Evolutionary conservation across 768 basidiomycete genomes (phyloP), one percentile per base, ranked within the genome.

Genomic region (Botryobasidium botryosum): DNA sequence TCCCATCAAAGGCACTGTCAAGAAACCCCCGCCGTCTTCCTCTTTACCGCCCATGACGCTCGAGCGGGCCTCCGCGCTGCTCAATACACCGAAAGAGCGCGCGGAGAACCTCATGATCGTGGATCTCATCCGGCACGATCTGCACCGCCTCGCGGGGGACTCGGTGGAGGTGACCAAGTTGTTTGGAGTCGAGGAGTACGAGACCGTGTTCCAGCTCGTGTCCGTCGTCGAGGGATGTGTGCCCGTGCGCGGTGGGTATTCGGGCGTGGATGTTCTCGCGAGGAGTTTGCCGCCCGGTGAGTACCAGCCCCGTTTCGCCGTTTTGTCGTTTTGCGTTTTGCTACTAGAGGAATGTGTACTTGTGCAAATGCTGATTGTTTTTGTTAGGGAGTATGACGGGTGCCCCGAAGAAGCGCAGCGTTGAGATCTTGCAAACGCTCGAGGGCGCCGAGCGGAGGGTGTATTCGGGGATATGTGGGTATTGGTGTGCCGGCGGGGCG

Each of bases 61-160:
- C 23, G 72, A 68, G 44, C 69, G 74, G 39, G 78, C 78, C n/a
- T 75, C 79, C 53, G 53, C 75, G 59, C 59, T 69, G 12, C 61
- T 81, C 12, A 77, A 78, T 4, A 80, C 71, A 58, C 66, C 64
- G 35, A 97, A 97, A 59, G 91, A 97, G 60, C 75, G 91, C 2
- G 91, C 90, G 0, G 91, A 96, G 64, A 97, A 97, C 57, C 62
- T 97, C 46, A 96, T 97, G 91, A 94, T 97, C 50, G 91, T 94
- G 21, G 91, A 96, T 58, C 73, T 97, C 39, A 92, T 92, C 54
- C 75, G 88, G 27, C 84, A 94, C 52, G 91, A 97, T 61, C 65
- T 97, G 27, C 77, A 91, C 52, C 75, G 75, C 25, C 77, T 80
- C 44, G 71, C 92, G 17, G 48, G 50, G 1, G 85, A 84, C 1